These are phyloP conservation scores for Castanopsis chinensis DNA, from an alignment of 306 rosid genomes.

Conservation along the genomic window DNA sequence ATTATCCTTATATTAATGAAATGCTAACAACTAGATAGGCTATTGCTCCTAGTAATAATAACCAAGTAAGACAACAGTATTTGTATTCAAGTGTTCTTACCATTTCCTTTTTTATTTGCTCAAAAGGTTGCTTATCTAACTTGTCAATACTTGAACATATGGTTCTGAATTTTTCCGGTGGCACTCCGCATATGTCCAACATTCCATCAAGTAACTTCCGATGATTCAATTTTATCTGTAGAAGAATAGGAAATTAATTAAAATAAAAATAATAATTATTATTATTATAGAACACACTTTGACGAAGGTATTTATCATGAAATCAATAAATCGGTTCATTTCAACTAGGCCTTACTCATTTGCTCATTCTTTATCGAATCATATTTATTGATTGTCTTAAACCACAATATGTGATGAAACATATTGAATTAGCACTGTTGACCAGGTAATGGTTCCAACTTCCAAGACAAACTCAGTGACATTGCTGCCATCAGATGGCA, in stretches of 20 bases:
- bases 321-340: too few species aligned
- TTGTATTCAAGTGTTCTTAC: conserved; percentile 30
- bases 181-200: conserved; percentile 96
- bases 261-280: background rate
- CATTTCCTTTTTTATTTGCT: conserved; percentile 85
- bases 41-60: background rate
- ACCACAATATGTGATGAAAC: background rate
- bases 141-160: conserved; percentile 96
- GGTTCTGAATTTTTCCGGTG: conserved; percentile 87
- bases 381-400: background rate
- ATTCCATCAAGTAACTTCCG: conserved; percentile 87
- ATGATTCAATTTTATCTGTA: conserved; percentile 87
- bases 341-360: too few species aligned
- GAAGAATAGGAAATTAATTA: conserved; percentile 8
- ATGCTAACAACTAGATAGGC: background rate
- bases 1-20: background rate
- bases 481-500: background rate
- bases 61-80: background rate
- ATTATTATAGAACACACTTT: background rate
- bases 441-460: background rate
- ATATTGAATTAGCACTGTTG: background rate
- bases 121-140: conserved; percentile 84
- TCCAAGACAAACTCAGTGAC: background rate
- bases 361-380: too few species aligned
- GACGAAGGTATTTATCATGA: background rate